A percentile compares a stretch with the other conserved stretches of the same genome.
Conservation (phyloP, 2,329 filamentous ascomycete species). For the Fusarium nurragi region DNA sequence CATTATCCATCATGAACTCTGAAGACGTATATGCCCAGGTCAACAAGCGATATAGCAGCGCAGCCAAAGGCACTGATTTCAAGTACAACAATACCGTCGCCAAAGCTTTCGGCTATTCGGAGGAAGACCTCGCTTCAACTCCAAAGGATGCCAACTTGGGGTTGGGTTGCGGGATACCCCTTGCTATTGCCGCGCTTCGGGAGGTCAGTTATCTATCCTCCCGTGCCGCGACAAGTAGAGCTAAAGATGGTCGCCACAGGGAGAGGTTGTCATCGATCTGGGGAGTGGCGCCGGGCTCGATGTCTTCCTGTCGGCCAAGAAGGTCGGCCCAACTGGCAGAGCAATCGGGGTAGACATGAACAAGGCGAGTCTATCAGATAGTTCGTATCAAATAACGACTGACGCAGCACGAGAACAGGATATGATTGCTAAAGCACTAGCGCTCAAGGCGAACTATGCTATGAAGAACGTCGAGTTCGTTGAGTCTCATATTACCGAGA, state of each 20-base stretch:
- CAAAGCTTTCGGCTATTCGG: conserved; percentile 10
- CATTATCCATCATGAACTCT: neutral
- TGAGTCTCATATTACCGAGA: neutral
- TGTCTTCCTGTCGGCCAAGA: neutral
- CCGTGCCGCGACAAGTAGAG: rapidly evolving
- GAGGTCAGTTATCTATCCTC: neutral
- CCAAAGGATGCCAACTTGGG: conserved; percentile 4
- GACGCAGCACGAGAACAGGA: neutral
- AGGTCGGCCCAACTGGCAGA: neutral
- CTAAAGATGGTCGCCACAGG: neutral
- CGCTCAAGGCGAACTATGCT: neutral
- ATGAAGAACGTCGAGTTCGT: neutral
- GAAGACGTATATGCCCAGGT: neutral
- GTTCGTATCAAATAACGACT: neutral
- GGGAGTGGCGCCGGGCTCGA: conserved; percentile 10
- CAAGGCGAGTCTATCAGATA: neutral
- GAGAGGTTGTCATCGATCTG: conserved; percentile 3
- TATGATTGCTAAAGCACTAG: neutral
- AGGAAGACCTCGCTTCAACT: neutral
- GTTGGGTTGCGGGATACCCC: neutral
- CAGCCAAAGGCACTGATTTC: neutral
- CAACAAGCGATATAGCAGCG: neutral
- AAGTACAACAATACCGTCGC: neutral
- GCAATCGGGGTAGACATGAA: conserved; percentile 15
- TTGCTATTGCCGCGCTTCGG: neutral